phyloP scores from a whole-genome alignment of 306 rosid species.

The Pachyrhizus erosus region DNA sequence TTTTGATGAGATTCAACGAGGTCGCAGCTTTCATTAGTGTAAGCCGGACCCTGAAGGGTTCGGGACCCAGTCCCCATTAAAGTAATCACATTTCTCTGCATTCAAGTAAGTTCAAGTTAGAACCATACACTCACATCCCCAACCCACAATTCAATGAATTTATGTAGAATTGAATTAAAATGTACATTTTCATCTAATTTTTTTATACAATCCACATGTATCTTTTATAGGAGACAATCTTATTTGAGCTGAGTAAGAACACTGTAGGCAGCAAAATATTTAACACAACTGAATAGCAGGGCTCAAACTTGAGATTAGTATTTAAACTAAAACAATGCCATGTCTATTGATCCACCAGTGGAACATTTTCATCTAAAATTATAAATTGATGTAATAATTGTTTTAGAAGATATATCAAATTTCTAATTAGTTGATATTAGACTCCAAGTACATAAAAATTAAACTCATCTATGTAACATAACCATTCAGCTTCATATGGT shows the following conservation, averaged over 20 bases:
- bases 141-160: neutral
- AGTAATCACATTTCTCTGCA: constrained; percentile 79
- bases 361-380: neutral
- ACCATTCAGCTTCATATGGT: neutral
- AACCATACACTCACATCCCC: neutral
- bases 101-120: too few relatives aligned
- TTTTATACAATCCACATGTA: too few relatives aligned
- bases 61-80: constrained; percentile 84
- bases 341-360: neutral
- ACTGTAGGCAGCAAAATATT: too few relatives aligned
- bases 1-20: constrained; percentile 83
- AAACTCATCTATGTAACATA: neutral
- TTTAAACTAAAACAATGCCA: too few relatives aligned
- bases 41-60: constrained; percentile 70
- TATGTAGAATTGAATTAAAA: too few relatives aligned
- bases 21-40: constrained; percentile 77
- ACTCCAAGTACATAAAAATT: neutral
- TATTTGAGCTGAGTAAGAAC: too few relatives aligned
- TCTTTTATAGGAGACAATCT: too few relatives aligned
- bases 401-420: neutral
- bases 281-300: too few relatives aligned
- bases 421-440: neutral
- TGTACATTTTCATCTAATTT: too few relatives aligned
- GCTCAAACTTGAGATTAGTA: neutral
- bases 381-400: neutral